Evolutionary conservation across 257 asterid species (phyloP).

Genomic region (Solanum raphanifolium): DNA sequence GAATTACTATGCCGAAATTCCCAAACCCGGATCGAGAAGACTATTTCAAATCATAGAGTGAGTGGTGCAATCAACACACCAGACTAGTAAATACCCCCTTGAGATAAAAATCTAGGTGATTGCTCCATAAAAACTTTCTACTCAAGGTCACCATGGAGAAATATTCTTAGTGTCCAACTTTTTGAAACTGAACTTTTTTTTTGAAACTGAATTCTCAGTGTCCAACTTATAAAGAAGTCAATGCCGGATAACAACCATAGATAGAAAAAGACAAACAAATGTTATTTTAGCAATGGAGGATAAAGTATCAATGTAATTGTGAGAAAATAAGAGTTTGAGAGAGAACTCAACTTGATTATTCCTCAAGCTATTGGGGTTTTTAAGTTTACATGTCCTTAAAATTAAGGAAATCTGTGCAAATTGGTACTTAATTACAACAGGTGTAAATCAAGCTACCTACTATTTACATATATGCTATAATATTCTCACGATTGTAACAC

Average conservation of each 20-base stretch:
- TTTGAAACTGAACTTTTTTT: no score
- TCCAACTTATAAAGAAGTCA: not conserved
- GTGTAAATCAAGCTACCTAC: not conserved
- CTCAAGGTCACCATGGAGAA: not conserved
- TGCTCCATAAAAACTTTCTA: not conserved
- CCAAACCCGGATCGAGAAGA: not conserved
- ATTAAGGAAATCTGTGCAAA: not conserved
- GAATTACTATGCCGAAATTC: not conserved
- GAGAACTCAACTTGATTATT: not conserved
- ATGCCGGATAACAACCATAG: not conserved
- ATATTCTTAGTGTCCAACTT: not conserved
- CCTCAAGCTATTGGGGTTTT: not conserved
- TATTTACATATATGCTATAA: not conserved
- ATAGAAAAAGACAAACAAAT: not conserved
- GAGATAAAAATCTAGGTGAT: no score
- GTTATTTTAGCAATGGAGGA: not conserved
- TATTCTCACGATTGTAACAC: not conserved
- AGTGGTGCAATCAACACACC: not conserved
- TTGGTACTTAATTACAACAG: not conserved
- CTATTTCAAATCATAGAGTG: not conserved
- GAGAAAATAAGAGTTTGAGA: not conserved
- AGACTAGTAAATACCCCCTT: not conserved
- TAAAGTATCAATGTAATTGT: not conserved
- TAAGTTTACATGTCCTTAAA: no score
- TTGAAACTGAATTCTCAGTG: not conserved